Base-by-base conservation (phyloP, 495 filamentous ascomycete genomes). In the Delitschia confertaspora region DNA sequence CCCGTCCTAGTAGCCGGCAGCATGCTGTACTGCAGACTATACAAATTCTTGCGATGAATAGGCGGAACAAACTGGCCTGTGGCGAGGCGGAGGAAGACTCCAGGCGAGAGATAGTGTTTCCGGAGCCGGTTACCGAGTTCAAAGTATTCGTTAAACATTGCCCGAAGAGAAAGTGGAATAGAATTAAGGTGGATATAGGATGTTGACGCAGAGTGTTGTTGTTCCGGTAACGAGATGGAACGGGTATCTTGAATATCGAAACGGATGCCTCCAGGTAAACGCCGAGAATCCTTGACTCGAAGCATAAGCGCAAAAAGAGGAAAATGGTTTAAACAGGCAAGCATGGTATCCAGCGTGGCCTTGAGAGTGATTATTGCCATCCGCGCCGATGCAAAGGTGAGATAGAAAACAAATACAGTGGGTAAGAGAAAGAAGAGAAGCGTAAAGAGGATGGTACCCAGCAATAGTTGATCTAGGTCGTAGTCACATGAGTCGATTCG, bases 401-500 rank as follows among this genome's bases (percentile, higher is more conserved):
- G 68, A 59, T 99, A 99, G 57, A 95, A 99, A 7, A 95, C 93
- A 30, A 88, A 72, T 20, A 99, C 84, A 2, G 91, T 99, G 0
- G 91, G 93, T 0, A 96, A 71, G 16, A 99, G 72, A 60, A 96
- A 99, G 69, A 93, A 94, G 1, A 96, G 74, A 9, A 96, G 73
- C 2, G 93, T 95, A 53, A 99, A 99, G 6, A 99, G 71, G 17
- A 96, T 96, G 1, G 91, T 96, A 23, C 91, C 91, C 10, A 99
- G 78, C 5, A 99, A 78, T 3, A 99, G 79, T 62, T 99, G 93
- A 59, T 99, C 91, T 13, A 99, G 80, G 60, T 95, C 91, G 62
- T 99, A 99, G 64, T 99, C 91, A 69, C 93, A 99, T 26, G 86
- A 89, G 60, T 99, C 91, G 51, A 96, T 95, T 60, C 91, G 86